phyloP scores from a whole-genome alignment of 768 basidiomycete species.

The Boletus reticulatus region DNA sequence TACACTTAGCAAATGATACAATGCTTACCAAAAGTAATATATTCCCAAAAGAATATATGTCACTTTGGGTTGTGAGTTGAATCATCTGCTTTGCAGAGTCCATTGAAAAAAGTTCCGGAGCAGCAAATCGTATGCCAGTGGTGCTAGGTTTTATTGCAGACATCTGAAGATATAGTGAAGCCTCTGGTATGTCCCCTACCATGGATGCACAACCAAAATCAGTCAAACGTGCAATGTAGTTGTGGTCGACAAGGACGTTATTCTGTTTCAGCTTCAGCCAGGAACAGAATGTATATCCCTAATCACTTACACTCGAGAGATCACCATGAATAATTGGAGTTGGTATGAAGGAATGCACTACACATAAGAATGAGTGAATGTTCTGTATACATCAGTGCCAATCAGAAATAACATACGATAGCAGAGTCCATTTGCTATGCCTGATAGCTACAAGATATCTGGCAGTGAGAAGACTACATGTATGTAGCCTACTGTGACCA shows the following conservation, averaged over 20 bases:
- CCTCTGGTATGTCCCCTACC: background rate
- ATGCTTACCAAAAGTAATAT: background rate
- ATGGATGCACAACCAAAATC: background rate
- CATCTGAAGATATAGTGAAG: background rate
- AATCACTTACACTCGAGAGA: background rate
- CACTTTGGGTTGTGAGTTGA: background rate
- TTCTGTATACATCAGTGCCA: background rate
- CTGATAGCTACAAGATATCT: background rate
- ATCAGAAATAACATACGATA: background rate
- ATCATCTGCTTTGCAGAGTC: background rate
- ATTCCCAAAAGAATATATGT: background rate
- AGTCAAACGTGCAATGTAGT: background rate
- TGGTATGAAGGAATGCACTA: background rate
- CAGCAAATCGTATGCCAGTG: background rate
- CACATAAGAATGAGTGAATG: background rate
- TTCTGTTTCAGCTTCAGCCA: background rate
- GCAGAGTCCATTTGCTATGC: background rate
- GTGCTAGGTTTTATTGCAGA: background rate
- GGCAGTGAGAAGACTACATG: background rate
- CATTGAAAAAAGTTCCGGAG: background rate
- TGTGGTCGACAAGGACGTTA: background rate
- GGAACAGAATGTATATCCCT: background rate
- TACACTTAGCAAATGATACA: background rate
- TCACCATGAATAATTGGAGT: background rate
- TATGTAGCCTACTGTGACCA: background rate